A percentile compares a stretch with the other conserved stretches of the same genome.
Conservation (phyloP, 345 rosid species). For the Gossypium turneri region DNA sequence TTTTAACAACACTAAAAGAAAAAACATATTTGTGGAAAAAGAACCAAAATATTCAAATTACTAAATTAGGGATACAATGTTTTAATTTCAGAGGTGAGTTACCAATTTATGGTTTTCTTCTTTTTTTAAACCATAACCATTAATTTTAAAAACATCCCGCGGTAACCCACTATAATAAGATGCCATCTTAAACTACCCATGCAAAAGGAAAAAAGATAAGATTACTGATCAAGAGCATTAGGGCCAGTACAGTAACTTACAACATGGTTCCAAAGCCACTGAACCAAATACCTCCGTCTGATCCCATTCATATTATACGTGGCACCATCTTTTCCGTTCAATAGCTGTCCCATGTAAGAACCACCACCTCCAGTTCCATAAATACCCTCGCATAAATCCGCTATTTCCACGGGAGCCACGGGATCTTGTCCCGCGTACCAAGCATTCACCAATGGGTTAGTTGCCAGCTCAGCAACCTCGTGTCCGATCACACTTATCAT, state of each 20-base stretch:
- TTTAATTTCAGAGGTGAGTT: too few relatives aligned
- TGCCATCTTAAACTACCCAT: too few relatives aligned
- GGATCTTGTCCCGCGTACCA: neutral
- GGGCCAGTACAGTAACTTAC: neutral
- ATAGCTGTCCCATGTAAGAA: neutral
- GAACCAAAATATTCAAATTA: too few relatives aligned
- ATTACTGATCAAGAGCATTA: neutral
- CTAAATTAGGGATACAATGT: accelerated
- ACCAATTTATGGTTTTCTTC: too few relatives aligned
- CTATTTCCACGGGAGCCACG: neutral
- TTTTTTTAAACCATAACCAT: too few relatives aligned
- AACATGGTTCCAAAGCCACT: neutral
- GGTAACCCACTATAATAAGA: too few relatives aligned
- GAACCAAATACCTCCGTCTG: neutral
- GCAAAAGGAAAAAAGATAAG: neutral
- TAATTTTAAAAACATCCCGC: too few relatives aligned
- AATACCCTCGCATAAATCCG: neutral
- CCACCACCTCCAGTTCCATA: conserved; percentile 1
- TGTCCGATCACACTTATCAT: neutral
- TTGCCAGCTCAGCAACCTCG: neutral
- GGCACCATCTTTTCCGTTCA: neutral
- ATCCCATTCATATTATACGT: conserved; percentile 1
- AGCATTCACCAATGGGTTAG: neutral
- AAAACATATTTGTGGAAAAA: too few relatives aligned
- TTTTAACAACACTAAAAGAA: too few relatives aligned